Evolutionary conservation across 139 green algal species (phyloP).

Genomic region (Picochlorum sp.): DNA sequence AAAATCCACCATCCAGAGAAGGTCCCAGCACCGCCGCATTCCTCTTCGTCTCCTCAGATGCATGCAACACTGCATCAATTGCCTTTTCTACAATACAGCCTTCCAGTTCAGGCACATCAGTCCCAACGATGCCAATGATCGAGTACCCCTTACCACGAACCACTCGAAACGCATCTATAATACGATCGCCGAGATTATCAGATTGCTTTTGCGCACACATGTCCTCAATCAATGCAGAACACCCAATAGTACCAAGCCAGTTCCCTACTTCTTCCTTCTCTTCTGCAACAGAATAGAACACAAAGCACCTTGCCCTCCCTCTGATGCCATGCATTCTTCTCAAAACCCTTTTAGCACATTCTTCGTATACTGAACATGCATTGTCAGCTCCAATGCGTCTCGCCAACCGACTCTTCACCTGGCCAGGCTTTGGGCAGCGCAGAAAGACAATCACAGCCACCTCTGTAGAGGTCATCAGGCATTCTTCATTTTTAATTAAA

Average conservation of each 20-base stretch:
- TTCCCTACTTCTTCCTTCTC: slow-evolving; percentile 22
- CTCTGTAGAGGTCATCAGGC: too few relatives aligned
- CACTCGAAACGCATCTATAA: slow-evolving; percentile 37
- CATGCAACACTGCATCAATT: slow-evolving; percentile 5
- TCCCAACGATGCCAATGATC: slow-evolving; percentile 47
- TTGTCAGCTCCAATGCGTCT: slow-evolving; percentile 26
- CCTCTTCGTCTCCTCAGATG: slow-evolving; percentile 19
- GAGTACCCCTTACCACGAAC: slow-evolving; percentile 5
- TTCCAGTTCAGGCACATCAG: slow-evolving; percentile 55
- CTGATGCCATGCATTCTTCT: background rate
- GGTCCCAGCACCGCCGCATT: slow-evolving; percentile 42
- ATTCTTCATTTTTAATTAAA: too few relatives aligned
- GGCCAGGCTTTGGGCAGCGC: slow-evolving; percentile 32
- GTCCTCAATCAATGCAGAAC: background rate
- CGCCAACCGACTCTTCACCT: slow-evolving; percentile 63
- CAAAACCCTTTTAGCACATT: slow-evolving; percentile 43
- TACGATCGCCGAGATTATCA: slow-evolving; percentile 41
- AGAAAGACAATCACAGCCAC: too few relatives aligned
- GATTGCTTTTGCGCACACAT: slow-evolving; percentile 30
- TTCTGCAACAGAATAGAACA: slow-evolving; percentile 37
- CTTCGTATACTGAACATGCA: slow-evolving; percentile 46
- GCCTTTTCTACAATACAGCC: slow-evolving; percentile 14
- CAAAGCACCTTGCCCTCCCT: background rate
- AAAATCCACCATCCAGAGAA: slow-evolving; percentile 59
- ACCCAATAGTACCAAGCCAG: slow-evolving; percentile 2